These are phyloP conservation scores for Aspergillus steynii DNA, from an alignment of 495 filamentous ascomycete genomes.

Conservation along the genomic window DNA sequence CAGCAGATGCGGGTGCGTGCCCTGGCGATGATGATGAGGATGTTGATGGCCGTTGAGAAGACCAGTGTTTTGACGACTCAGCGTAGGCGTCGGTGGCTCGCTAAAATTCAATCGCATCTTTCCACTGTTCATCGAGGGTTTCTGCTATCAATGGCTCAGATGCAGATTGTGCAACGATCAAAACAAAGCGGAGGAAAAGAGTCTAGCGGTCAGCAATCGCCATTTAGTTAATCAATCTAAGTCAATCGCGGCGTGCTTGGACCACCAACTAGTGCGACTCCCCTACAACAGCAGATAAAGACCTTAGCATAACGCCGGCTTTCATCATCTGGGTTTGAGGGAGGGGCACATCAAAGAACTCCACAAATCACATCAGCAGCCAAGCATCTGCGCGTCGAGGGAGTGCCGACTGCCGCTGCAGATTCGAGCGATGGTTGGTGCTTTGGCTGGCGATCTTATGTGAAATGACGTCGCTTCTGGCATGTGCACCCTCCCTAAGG, in stretches of 20 bases:
- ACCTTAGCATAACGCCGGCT: neutral
- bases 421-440: neutral
- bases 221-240: neutral
- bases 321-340: neutral
- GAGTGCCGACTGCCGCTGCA: neutral
- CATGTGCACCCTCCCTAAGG: no score
- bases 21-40: slow-evolving; percentile 32
- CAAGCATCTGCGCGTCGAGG: neutral
- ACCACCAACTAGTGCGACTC: neutral
- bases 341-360: neutral
- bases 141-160: neutral
- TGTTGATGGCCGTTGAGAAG: slow-evolving; percentile 30
- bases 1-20: slow-evolving; percentile 42
- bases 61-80: slow-evolving; percentile 38
- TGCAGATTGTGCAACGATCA: no score
- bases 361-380: neutral
- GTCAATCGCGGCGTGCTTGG: neutral
- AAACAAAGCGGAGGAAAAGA: neutral
- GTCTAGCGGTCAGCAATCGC: neutral
- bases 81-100: slow-evolving; percentile 36
- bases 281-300: neutral
- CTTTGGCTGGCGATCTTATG: slow-evolving; percentile 4
- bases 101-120: slow-evolving; percentile 40
- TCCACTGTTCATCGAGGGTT: neutral
- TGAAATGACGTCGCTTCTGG: slow-evolving; percentile 1